Evolutionary conservation across 2,329 filamentous ascomycete species (phyloP).

Genomic region (Alternaria arborescens): DNA sequence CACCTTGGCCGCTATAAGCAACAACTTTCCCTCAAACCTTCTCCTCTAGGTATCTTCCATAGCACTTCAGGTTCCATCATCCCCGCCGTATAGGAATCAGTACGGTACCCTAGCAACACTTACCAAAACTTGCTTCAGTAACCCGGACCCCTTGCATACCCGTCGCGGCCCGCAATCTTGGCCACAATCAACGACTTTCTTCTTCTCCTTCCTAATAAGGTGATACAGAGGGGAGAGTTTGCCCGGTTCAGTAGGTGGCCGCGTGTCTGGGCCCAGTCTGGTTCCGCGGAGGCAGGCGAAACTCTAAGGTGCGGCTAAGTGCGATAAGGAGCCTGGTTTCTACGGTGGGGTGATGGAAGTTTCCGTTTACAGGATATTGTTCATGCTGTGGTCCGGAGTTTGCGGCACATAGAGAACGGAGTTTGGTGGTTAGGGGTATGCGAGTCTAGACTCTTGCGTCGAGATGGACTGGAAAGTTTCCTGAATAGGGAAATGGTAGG

Average conservation of each 20-base stretch:
- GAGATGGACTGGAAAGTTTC: background rate
- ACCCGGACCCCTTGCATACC: background rate
- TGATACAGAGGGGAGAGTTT: background rate
- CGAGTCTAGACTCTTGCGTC: background rate
- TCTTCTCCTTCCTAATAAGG: background rate
- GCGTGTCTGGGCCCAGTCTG: background rate
- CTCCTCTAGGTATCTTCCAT: too few species aligned
- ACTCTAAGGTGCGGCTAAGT: background rate
- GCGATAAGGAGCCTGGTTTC: background rate
- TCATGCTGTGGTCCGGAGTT: background rate
- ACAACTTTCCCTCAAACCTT: too few species aligned
- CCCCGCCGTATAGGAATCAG: too few species aligned
- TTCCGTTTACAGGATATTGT: background rate
- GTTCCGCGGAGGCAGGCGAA: slow-evolving; percentile 1
- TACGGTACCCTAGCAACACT: background rate
- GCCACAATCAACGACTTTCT: background rate
- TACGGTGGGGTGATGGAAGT: background rate
- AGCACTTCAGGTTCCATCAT: too few species aligned
- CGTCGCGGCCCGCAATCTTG: background rate
- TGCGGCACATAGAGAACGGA: background rate
- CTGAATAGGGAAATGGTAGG: background rate
- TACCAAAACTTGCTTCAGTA: background rate
- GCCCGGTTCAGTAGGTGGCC: background rate
- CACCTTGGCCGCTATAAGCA: too few species aligned
- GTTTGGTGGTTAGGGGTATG: background rate